Evolutionary conservation across 495 filamentous ascomycete genomes (phyloP).

Genomic region (Evansstolkia leycettana): DNA sequence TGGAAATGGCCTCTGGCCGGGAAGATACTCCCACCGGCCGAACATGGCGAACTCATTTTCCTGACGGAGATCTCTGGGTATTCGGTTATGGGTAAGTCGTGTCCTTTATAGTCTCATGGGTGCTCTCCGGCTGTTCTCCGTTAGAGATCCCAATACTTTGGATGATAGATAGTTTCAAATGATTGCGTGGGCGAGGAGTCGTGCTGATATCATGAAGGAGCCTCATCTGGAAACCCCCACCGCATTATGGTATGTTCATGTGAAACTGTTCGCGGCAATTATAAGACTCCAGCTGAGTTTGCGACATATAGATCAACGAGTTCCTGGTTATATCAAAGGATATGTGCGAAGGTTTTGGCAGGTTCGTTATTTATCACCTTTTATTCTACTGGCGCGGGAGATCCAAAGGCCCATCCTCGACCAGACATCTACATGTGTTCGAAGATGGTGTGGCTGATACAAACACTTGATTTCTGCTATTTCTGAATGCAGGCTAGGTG

Average conservation of each 20-base stretch:
- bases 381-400: not conserved
- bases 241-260: constrained; percentile 66
- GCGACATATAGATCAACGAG: constrained; percentile 50
- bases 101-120: not conserved
- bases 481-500: constrained; percentile 21
- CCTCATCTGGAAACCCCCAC: constrained; percentile 96
- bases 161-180: not conserved
- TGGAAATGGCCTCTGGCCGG: no score
- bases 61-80: constrained; percentile 63
- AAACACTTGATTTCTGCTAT: no score
- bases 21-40: constrained; percentile 16
- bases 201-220: constrained; percentile 47
- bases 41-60: constrained; percentile 31
- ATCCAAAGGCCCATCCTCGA: not conserved
- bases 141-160: not conserved
- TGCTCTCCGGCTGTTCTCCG: no score
- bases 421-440: not conserved
- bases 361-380: constrained; percentile 42
- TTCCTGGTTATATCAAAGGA: constrained; percentile 85
- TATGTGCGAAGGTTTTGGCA: constrained; percentile 98
- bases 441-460: not conserved
- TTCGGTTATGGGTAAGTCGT: constrained; percentile 76
- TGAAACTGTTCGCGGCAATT: not conserved
- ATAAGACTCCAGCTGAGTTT: not conserved
- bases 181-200: no score